Base-by-base conservation (phyloP, 768 basidiomycete species). In the Russula brevipes region DNA sequence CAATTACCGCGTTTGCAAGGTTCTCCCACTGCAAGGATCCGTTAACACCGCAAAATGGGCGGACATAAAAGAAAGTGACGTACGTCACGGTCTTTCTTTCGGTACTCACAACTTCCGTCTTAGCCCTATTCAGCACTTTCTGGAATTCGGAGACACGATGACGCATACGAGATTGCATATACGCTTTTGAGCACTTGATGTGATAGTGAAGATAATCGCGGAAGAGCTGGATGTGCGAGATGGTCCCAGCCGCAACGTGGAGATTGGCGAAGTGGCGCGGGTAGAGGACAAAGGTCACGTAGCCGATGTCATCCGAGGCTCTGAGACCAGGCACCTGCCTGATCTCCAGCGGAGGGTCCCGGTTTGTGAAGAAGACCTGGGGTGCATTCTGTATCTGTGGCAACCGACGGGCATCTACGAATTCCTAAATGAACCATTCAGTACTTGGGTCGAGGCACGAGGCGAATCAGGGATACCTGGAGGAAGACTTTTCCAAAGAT, bases 201-300 rank as follows among this genome's bases (percentile, higher is more conserved):
- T 98, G 96, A 75, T 98, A 98, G 76, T 99, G 97, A n/a, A 99
- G 80, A 72, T 98, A 98, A 75, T 98, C 94, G 60, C 97, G 85
- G 88, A 99, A 98, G 31, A 96, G 79, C 73, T 98, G 93, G 70
- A 98, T 90, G 70, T 93, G 93, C 35, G 94, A 94, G 72, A 98
- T 97, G 14, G 94, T 94, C 44, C 80, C 78, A 2, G 83, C 79
- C 14, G 93, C 89, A 19, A 83, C 78, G 19, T 79, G 74, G 2
- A 85, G 79, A 69, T 86, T 89, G 64, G 82, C 74, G 74, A 98
- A 98, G 79, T 98, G 97, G 49, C 94, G 92, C 31, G 97, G 96
- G 80, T 94, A 98, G 59, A 98, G 84, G 60, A 99, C 80, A 10
- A 72, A 72, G 44, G 70, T 82, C 19, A 62, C 75, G n/a, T 59